phyloP scores from a whole-genome alignment of 2,329 filamentous ascomycete genomes.

The Aspergillus jensenii region DNA sequence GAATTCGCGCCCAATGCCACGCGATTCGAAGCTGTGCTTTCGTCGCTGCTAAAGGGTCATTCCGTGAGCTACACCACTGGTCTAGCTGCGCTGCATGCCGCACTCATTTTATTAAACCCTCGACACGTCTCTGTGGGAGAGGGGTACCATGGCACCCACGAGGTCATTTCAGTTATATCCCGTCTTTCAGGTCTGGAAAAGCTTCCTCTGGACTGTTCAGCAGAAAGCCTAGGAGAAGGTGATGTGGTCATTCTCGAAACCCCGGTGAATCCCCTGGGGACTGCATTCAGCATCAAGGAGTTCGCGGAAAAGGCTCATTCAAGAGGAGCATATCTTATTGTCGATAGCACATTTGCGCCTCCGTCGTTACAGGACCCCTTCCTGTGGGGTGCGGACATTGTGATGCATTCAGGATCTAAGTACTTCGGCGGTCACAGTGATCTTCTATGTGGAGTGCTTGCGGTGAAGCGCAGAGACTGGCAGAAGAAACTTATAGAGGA shows the following conservation, averaged over 20 bases:
- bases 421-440: conserved; percentile 96
- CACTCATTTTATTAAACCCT: conserved; percentile 79
- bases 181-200: conserved; percentile 74
- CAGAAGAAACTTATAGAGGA: conserved; percentile 62
- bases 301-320: conserved; percentile 73
- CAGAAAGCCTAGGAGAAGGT: conserved; percentile 66
- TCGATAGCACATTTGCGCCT: conserved; percentile 91
- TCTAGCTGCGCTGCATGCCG: conserved; percentile 80
- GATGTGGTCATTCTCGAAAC: conserved; percentile 92
- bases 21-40: conserved; percentile 80
- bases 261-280: conserved; percentile 85
- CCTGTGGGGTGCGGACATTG: conserved; percentile 72
- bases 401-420: conserved; percentile 94
- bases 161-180: conserved; percentile 70
- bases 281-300: conserved; percentile 68
- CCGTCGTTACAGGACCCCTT: conserved; percentile 89
- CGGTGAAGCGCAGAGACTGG: conserved; percentile 62
- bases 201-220: conserved; percentile 69
- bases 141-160: conserved; percentile 93
- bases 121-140: conserved; percentile 75
- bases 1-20: conserved; percentile 76
- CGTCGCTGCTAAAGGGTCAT: conserved; percentile 62
- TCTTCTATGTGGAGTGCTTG: conserved; percentile 85
- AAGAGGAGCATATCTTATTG: conserved; percentile 73
- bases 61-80: conserved; percentile 81